Conservation (phyloP, 2,329 filamentous ascomycete species). For the Sclerotinia trifoliorum region DNA sequence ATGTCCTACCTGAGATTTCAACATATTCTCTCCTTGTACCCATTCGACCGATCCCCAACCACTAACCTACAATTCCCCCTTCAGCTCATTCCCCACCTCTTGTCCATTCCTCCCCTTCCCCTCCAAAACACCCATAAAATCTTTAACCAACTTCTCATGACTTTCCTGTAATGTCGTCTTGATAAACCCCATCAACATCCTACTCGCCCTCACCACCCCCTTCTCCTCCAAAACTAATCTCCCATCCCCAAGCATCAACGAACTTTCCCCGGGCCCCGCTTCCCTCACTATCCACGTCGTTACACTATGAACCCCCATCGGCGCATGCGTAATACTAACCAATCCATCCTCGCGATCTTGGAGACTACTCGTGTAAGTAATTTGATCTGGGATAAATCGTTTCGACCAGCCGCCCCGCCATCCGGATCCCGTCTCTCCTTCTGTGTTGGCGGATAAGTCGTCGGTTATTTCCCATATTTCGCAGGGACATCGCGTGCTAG, state of each 20-base stretch:
- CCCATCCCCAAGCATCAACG: slow-evolving; percentile 52
- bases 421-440: slow-evolving; percentile 66
- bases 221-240: slow-evolving; percentile 79
- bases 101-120: slow-evolving; percentile 21
- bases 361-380: slow-evolving; percentile 33
- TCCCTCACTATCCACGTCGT: slow-evolving; percentile 70
- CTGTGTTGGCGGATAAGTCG: slow-evolving; percentile 40
- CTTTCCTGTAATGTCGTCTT: slow-evolving; percentile 77
- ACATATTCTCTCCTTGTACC: background rate
- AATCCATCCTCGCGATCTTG: slow-evolving; percentile 31
- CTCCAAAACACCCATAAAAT: slow-evolving; percentile 52
- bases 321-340: slow-evolving; percentile 37
- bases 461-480: slow-evolving; percentile 36
- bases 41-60: background rate
- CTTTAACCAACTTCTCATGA: slow-evolving; percentile 66
- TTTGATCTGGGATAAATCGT: slow-evolving; percentile 33
- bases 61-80: background rate
- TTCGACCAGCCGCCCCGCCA: slow-evolving; percentile 68
- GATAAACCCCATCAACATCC: slow-evolving; percentile 71
- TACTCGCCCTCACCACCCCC: slow-evolving; percentile 74
- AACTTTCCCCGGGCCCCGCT: slow-evolving; percentile 46
- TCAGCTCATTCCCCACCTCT: background rate
- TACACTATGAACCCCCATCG: slow-evolving; percentile 48
- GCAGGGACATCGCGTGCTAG: slow-evolving; percentile 44
- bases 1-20: background rate